Base-by-base conservation (phyloP, 2,329 filamentous ascomycete genomes). In the Sporothrix pseudoabietina region DNA sequence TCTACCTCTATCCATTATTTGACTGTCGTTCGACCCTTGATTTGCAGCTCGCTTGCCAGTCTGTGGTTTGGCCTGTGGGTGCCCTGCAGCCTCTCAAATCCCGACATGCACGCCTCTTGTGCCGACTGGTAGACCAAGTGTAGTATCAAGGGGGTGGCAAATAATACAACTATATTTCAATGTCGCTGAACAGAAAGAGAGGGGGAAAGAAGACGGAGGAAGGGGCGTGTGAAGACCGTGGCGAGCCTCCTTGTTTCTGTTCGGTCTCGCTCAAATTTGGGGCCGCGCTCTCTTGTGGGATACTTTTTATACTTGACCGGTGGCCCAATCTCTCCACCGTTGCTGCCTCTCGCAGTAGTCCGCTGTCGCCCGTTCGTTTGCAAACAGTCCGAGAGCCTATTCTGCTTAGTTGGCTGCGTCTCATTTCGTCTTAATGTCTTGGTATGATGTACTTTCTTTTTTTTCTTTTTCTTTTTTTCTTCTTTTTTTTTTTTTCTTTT, bases 71-170 rank as follows among this genome's bases (percentile, higher is more conserved):
- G 32, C 14, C 57, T 39, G 14, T 39, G 4, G 59, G 22, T 26
- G 39, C 39, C 61, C 61, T 47, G 61, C 61, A 65, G 39, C 61
- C n/a, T 65, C 9, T 47, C 39, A 65, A 47, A 47, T 30, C n/a
- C 61, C 61, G 57, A 65, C 10, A 47, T 19, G 39, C 39, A 47
- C 41, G 39, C 57, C 4, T n/a, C 16, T n/a, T 6, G 16, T 61
- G 55, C 19, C 32, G 57, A n/a, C 32, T 7, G 16, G 57, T 22
- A 16, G 57, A 22, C 32, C 16, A n/a, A 41, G 16, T 32, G 32
- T 19, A 8, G 30, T 19, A 26, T 55, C 30, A 44, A 44, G 44
- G 44, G 44, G 12, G 12, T 49, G 44, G 14, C 14, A 49, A 49
- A 16, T 19, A 16, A 16, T 2, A 35, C 35, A 35, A 35, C 5